Conservation (phyloP, 306 rosid genomes). For the Quercus aquifolioides region DNA sequence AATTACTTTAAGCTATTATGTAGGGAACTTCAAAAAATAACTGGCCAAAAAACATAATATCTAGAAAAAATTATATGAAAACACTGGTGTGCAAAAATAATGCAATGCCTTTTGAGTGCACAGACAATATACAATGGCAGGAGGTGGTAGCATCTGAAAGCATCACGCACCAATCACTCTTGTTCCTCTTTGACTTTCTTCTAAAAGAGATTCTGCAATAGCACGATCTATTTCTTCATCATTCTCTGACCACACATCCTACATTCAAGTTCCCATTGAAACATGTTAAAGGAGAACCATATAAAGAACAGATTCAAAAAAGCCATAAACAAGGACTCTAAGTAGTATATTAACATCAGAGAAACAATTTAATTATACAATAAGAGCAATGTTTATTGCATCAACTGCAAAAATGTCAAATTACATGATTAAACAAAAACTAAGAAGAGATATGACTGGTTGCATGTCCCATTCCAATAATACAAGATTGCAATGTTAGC, state of each 20-base stretch:
- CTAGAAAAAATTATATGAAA: background rate
- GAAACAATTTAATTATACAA: background rate
- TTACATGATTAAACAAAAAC: background rate
- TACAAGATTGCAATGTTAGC: background rate
- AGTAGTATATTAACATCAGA: background rate
- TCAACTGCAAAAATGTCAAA: background rate
- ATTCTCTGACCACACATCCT: conserved; percentile 71
- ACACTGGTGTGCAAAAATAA: background rate
- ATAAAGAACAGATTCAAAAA: conserved; percentile 1
- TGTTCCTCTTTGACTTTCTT: conserved; percentile 53
- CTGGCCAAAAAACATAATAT: background rate
- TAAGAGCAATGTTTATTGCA: background rate
- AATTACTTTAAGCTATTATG: background rate
- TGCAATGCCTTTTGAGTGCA: background rate
- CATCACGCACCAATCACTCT: conserved; percentile 65
- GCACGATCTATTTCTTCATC: conserved; percentile 87
- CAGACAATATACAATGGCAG: background rate
- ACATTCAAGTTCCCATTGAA: conserved; percentile 38
- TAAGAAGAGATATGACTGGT: background rate
- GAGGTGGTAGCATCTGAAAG: background rate
- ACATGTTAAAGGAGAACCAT: conserved; percentile 14
- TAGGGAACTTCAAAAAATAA: background rate
- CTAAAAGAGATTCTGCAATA: conserved; percentile 75
- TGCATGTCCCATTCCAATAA: background rate
- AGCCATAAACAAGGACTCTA: background rate